Evolutionary conservation across 331 rosid species (phyloP).

Genomic region (Telfairia occidentalis): DNA sequence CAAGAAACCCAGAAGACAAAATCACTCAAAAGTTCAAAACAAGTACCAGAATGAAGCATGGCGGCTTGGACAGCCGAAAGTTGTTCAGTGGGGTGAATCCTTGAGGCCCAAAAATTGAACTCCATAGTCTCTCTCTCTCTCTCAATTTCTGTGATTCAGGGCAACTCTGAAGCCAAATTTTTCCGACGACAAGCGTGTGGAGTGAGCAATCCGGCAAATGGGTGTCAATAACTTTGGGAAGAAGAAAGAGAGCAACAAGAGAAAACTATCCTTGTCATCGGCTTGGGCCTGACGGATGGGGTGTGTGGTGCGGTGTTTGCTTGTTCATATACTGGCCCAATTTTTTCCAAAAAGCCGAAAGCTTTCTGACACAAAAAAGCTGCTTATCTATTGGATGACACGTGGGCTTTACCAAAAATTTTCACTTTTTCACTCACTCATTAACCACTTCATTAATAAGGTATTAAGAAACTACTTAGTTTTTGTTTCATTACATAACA

Average conservation of each 20-base stretch:
- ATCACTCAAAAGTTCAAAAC: neutral
- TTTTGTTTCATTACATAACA: neutral
- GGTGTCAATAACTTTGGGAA: slow-evolving; percentile 2
- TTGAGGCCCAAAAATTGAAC: slow-evolving; percentile 51
- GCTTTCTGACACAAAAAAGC: slow-evolving; percentile 12
- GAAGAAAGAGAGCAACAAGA: neutral
- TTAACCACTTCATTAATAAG: neutral
- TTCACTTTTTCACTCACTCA: neutral
- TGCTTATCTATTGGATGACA: neutral
- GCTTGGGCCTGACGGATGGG: slow-evolving; percentile 5
- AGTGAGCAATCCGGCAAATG: neutral
- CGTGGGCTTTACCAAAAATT: neutral
- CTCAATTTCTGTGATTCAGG: neutral
- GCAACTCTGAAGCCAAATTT: neutral
- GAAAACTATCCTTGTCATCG: neutral
- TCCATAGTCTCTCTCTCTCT: slow-evolving; percentile 31
- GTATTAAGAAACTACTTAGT: neutral
- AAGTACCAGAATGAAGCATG: slow-evolving; percentile 59
- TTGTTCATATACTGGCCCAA: slow-evolving; percentile 12
- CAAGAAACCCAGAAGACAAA: neutral
- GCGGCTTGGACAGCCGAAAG: slow-evolving; percentile 58
- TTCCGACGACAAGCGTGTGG: neutral
- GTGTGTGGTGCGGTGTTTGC: slow-evolving; percentile 5
- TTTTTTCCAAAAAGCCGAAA: neutral
- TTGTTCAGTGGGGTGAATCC: slow-evolving; percentile 39